A percentile compares a stretch with the other conserved stretches of the same genome.
phyloP scores from a whole-genome alignment of 257 asterid species.

The Rauvolfia tetraphylla region DNA sequence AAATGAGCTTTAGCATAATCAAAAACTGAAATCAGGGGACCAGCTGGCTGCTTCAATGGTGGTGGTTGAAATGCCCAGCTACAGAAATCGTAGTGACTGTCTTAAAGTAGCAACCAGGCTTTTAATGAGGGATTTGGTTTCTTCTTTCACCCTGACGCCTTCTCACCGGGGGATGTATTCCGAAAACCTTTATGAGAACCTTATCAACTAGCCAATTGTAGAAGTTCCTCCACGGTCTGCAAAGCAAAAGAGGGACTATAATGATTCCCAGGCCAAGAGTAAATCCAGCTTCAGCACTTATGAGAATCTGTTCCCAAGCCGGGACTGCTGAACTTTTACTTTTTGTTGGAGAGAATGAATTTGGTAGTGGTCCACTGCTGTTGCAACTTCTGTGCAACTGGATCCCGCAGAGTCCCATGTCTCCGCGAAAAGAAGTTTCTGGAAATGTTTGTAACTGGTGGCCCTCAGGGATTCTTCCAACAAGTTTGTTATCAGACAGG shows the following conservation, averaged over 20 bases:
- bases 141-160: too few relatives aligned
- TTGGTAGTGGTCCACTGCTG: background rate
- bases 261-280: background rate
- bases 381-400: conserved; percentile 31
- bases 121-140: too few relatives aligned
- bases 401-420: conserved; percentile 44
- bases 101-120: too few relatives aligned
- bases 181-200: background rate
- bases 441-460: conserved; percentile 35
- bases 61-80: too few relatives aligned
- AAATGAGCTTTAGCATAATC: too few relatives aligned
- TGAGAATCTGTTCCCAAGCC: background rate
- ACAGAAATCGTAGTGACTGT: conserved; percentile 17
- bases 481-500: conserved; percentile 38
- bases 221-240: conserved; percentile 8
- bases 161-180: conserved; percentile 1
- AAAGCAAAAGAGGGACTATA: conserved; percentile 6
- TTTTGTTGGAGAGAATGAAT: background rate
- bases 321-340: background rate
- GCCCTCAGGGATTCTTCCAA: conserved; percentile 41
- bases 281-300: conserved; percentile 11
- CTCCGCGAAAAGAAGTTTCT: conserved; percentile 31
- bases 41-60: too few relatives aligned
- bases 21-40: background rate
- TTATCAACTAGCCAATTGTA: conserved; percentile 9